phyloP scores from a whole-genome alignment of 108 stramenopile species.

The Cyclotella distinguenda region DNA sequence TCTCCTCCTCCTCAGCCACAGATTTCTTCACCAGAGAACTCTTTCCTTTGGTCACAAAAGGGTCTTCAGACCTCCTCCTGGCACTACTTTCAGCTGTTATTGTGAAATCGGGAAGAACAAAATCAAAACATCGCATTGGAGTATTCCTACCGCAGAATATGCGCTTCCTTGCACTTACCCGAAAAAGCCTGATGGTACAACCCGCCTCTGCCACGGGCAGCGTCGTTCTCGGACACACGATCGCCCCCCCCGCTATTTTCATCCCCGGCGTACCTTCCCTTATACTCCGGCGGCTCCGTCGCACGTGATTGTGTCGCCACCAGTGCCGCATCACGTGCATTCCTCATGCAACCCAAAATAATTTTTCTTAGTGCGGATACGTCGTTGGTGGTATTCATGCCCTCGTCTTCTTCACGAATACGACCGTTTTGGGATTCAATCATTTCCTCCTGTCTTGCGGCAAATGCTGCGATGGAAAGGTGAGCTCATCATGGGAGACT shows the following conservation, averaged over 20 bases:
- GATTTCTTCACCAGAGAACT: too few species aligned
- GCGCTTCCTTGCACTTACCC: background rate
- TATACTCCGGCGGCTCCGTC: background rate
- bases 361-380: slow-evolving; percentile 71
- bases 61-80: background rate
- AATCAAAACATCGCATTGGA: too few species aligned
- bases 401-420: slow-evolving; percentile 17
- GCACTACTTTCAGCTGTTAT: slow-evolving; percentile 3
- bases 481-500: too few species aligned
- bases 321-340: slow-evolving; percentile 56
- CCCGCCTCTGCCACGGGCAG: background rate
- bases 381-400: slow-evolving; percentile 58
- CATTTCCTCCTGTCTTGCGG: slow-evolving; percentile 64
- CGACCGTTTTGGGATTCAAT: slow-evolving; percentile 11
- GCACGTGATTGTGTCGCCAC: slow-evolving; percentile 11
- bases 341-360: slow-evolving; percentile 81
- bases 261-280: slow-evolving; percentile 13
- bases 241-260: too few species aligned
- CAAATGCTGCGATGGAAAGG: too few species aligned
- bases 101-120: background rate
- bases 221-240: too few species aligned
- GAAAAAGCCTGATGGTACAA: slow-evolving; percentile 8
- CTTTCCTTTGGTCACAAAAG: too few species aligned
- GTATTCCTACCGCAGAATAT: background rate
- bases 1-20: too few species aligned